A percentile compares a stretch with the other conserved stretches of the same genome.
These are phyloP conservation scores for Amaranthus hypochondriacus DNA, from an alignment of 148 eudicot species.

Conservation along the genomic window DNA sequence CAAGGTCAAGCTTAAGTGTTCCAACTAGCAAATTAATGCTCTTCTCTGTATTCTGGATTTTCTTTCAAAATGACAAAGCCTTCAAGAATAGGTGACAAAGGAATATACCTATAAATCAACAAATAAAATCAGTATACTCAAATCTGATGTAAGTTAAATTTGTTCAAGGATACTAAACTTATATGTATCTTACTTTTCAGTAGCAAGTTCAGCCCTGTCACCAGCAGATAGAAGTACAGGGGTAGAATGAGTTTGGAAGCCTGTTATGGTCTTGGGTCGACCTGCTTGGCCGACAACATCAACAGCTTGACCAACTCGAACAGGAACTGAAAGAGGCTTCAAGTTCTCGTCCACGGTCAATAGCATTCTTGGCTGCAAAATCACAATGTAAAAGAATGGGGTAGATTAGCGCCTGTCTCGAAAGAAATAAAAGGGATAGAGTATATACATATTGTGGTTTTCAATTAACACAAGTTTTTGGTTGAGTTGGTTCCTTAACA, in stretches of 20 bases:
- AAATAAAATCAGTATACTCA: neutral
- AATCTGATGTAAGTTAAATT: neutral
- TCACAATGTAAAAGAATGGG: neutral
- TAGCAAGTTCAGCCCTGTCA: constrained; percentile 88
- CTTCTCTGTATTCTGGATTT: constrained; percentile 78
- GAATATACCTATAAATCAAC: constrained; percentile 57
- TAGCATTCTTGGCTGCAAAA: constrained; percentile 79
- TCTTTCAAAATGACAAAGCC: constrained; percentile 88
- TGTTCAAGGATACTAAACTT: too few species aligned
- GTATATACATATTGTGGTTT: neutral
- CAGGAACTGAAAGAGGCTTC: constrained; percentile 83
- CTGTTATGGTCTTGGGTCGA: constrained; percentile 82
- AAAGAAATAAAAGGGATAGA: neutral
- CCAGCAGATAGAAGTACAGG: constrained; percentile 87
- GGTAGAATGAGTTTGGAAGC: constrained; percentile 88
- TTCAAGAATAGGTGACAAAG: constrained; percentile 75
- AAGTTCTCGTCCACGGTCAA: constrained; percentile 82
- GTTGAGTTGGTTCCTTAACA: too few species aligned
- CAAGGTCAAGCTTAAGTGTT: too few species aligned
- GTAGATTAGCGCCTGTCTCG: neutral
- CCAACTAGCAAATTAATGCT: too few species aligned
- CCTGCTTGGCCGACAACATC: constrained; percentile 96
- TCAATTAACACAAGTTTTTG: neutral
- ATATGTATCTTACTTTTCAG: constrained; percentile 53
- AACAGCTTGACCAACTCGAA: constrained; percentile 89